phyloP scores from a whole-genome alignment of 192 early-diverging fungal genomes.

The Coemansia sp. region DNA sequence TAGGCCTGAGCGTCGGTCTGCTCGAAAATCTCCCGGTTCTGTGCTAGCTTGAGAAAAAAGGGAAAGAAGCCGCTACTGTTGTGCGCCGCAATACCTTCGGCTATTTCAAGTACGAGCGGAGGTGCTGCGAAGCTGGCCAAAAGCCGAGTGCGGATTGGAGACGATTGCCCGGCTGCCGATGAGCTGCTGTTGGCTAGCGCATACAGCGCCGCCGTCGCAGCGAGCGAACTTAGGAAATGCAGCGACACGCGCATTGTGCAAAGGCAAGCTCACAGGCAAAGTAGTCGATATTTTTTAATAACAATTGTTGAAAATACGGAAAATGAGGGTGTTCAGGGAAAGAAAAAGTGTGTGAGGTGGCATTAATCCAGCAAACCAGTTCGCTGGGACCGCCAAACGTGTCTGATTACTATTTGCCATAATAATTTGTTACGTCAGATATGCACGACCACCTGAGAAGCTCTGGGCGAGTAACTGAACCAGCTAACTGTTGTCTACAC shows the following conservation, averaged over 20 bases:
- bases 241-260: conserved; percentile 5
- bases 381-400: neutral
- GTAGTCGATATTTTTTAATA: neutral
- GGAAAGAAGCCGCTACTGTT: conserved; percentile 65
- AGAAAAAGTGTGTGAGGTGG: neutral
- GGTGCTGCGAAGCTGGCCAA: conserved; percentile 61
- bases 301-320: neutral
- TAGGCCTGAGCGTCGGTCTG: conserved; percentile 54
- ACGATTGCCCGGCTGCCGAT: neutral
- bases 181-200: conserved; percentile 1
- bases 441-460: neutral
- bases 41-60: conserved; percentile 58
- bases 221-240: conserved; percentile 13
- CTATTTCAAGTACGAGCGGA: conserved; percentile 69
- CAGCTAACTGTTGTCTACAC: neutral
- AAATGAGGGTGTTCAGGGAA: neutral
- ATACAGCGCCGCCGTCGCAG: conserved; percentile 9
- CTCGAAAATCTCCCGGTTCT: conserved; percentile 24
- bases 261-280: neutral
- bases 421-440: neutral
- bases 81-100: conserved; percentile 69
- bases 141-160: conserved; percentile 38
- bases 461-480: neutral
- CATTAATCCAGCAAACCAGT: neutral
- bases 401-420: neutral